Conservation (phyloP, 2,329 filamentous ascomycete species). For the Apiospora aurea region DNA sequence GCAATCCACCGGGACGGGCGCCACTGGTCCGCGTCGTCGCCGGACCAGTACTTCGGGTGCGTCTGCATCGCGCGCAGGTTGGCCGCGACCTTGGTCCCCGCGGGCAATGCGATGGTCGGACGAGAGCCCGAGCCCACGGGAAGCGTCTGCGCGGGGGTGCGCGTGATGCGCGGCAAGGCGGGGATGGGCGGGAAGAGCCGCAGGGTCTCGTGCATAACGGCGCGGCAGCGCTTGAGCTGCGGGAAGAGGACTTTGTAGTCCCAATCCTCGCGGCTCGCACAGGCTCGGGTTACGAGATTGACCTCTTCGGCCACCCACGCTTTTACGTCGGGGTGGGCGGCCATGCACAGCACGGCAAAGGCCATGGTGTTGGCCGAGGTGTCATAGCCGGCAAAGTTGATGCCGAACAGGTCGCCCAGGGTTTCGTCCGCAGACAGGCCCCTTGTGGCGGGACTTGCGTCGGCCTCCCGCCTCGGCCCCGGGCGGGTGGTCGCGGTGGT, state of each 20-base stretch:
- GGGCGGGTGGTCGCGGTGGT: background rate
- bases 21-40: background rate
- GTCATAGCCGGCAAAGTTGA: slow-evolving; percentile 60
- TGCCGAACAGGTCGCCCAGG: slow-evolving; percentile 55
- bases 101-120: slow-evolving; percentile 45
- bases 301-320: slow-evolving; percentile 53
- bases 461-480: slow-evolving; percentile 29
- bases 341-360: slow-evolving; percentile 52
- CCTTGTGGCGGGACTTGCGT: slow-evolving; percentile 30
- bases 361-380: slow-evolving; percentile 55
- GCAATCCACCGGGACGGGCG: background rate
- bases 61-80: slow-evolving; percentile 42
- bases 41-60: background rate
- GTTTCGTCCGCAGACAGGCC: slow-evolving; percentile 51
- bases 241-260: background rate
- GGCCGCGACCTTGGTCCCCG: slow-evolving; percentile 57
- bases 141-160: too few species aligned
- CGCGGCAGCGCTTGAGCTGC: background rate
- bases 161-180: slow-evolving; percentile 42
- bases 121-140: too few species aligned
- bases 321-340: slow-evolving; percentile 52
- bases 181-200: background rate
- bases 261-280: background rate
- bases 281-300: slow-evolving; percentile 24
- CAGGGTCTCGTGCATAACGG: background rate